Evolutionary conservation across 2,329 filamentous ascomycete species (phyloP).

Genomic region (Monosporascus sp.): DNA sequence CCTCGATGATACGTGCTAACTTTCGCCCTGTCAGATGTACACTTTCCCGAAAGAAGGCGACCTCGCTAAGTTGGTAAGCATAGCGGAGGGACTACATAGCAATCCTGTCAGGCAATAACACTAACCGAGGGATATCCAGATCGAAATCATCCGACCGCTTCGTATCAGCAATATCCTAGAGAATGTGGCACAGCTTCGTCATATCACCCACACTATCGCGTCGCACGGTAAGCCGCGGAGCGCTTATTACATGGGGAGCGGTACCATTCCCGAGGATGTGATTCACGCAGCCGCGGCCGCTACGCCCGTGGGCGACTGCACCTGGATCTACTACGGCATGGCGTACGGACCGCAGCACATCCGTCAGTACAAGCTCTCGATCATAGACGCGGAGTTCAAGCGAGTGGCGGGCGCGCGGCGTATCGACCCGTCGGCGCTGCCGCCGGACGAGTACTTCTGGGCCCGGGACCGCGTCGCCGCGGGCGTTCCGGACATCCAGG

Average conservation of each 20-base stretch:
- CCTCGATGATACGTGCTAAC: not conserved
- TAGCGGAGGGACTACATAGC: not conserved
- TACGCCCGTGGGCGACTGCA: conserved; percentile 28
- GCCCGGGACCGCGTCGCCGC: conserved; percentile 25
- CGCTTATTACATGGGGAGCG: conserved; percentile 25
- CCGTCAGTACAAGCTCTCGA: conserved; percentile 28
- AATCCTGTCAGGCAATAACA: not conserved
- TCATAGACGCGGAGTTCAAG: conserved; percentile 28
- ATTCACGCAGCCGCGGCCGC: conserved; percentile 26
- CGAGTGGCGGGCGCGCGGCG: conserved; percentile 24
- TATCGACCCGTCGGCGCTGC: conserved; percentile 29
- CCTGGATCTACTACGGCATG: conserved; percentile 32
- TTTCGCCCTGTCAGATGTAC: conserved; percentile 32
- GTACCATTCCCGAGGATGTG: conserved; percentile 26
- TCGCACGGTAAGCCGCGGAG: conserved; percentile 30
- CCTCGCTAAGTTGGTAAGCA: conserved; percentile 36
- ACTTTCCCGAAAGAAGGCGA: conserved; percentile 46
- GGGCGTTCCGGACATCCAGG: conserved; percentile 34
- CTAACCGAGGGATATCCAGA: conserved; percentile 13
- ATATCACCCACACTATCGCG: conserved; percentile 32
- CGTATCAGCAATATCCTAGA: conserved; percentile 33
- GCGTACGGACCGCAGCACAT: conserved; percentile 29
- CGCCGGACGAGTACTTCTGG: conserved; percentile 29
- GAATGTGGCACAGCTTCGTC: conserved; percentile 31
- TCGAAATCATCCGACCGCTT: conserved; percentile 44